Percentiles rank a stretch among this genome's conserved stretches.
phyloP scores from a whole-genome alignment of 495 filamentous ascomycete genomes.

The Echria macrotheca region DNA sequence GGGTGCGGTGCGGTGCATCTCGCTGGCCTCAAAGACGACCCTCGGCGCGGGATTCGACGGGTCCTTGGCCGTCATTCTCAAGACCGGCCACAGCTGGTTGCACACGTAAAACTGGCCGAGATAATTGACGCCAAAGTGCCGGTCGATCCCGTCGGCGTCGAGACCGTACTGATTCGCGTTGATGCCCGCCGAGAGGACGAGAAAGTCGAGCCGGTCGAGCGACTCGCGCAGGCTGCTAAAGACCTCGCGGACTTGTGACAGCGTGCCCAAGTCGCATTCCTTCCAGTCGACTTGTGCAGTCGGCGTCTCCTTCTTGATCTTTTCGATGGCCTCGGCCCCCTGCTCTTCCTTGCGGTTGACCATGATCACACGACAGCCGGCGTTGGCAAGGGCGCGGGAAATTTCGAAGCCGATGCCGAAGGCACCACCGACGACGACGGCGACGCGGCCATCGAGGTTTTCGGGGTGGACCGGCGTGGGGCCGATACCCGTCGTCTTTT shows the following conservation, averaged over 20 bases:
- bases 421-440: constrained; percentile 52
- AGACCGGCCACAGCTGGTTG: constrained; percentile 39
- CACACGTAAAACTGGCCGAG: constrained; percentile 43
- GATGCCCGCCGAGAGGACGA: constrained; percentile 47
- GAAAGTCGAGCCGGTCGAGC: constrained; percentile 37
- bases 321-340: constrained; percentile 31
- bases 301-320: constrained; percentile 27
- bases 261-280: constrained; percentile 38
- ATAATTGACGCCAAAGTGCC: constrained; percentile 49
- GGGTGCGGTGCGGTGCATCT: constrained; percentile 46
- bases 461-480: constrained; percentile 22
- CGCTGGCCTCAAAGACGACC: constrained; percentile 49
- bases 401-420: constrained; percentile 51
- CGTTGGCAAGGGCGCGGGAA: constrained; percentile 33
- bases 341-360: constrained; percentile 39
- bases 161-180: constrained; percentile 39
- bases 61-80: constrained; percentile 34
- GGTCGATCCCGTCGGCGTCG: constrained; percentile 41
- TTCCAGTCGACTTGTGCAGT: constrained; percentile 36
- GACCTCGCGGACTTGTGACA: constrained; percentile 34
- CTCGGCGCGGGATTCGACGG: constrained; percentile 28
- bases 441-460: constrained; percentile 35
- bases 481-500: constrained; percentile 21
- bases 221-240: constrained; percentile 26
- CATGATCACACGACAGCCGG: constrained; percentile 32